These are phyloP conservation scores for Kwoniella heveanensis DNA, from an alignment of 768 basidiomycete species.

Conservation along the genomic window DNA sequence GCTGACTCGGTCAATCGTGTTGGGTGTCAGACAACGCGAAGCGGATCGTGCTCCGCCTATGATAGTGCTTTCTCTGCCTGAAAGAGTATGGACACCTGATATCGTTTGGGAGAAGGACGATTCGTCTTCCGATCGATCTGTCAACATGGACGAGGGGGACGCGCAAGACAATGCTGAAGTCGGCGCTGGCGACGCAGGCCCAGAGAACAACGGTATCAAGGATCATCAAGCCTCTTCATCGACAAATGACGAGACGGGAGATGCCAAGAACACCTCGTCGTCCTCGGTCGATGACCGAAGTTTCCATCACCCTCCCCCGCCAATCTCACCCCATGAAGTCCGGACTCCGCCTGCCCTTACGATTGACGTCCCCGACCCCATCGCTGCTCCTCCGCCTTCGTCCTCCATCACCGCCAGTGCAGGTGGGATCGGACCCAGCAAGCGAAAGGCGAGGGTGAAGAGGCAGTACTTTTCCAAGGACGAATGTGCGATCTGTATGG, in stretches of 20 bases:
- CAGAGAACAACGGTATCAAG: neutral
- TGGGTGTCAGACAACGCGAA: slow-evolving; percentile 61
- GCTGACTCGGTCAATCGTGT: slow-evolving; percentile 66
- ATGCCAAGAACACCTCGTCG: neutral
- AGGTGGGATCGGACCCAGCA: slow-evolving; percentile 10
- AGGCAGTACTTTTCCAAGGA: slow-evolving; percentile 75
- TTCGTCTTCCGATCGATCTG: slow-evolving; percentile 21
- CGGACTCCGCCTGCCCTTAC: slow-evolving; percentile 22
- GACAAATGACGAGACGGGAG: neutral
- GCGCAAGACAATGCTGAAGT: neutral
- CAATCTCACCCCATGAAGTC: slow-evolving; percentile 30
- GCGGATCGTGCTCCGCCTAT: slow-evolving; percentile 60
- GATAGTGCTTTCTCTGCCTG: slow-evolving; percentile 52
- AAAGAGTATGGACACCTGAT: slow-evolving; percentile 54
- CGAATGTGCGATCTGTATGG: slow-evolving; percentile 93
- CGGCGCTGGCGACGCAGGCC: neutral
- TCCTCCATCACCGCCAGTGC: neutral
- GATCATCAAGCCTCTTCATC: neutral
- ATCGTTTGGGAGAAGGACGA: slow-evolving; percentile 56
- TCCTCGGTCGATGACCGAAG: neutral
- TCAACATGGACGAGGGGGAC: neutral
- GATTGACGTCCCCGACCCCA: slow-evolving; percentile 6
- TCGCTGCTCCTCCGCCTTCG: neutral
- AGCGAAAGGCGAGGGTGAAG: slow-evolving; percentile 24
- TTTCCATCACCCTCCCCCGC: slow-evolving; percentile 21